phyloP scores from a whole-genome alignment of 495 filamentous ascomycete genomes.

The Staphylotrichum tortipilum region DNA sequence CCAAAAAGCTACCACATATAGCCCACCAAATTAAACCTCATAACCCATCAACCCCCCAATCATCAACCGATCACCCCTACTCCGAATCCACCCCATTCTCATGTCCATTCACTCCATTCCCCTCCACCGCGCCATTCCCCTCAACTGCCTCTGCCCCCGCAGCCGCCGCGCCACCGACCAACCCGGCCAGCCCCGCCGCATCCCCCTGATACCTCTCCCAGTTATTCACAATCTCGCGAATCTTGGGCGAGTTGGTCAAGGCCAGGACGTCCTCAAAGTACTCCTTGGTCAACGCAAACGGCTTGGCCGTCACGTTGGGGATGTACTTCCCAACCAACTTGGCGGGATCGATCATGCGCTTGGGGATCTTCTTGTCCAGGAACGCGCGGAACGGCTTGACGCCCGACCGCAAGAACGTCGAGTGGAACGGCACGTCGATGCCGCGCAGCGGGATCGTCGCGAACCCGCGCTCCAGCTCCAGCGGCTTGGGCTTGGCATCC shows the following conservation, averaged over 20 bases:
- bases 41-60: too few relatives aligned
- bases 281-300: constrained; percentile 92
- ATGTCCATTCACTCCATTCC: neutral
- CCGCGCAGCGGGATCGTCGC: constrained; percentile 94
- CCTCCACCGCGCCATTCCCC: neutral
- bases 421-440: constrained; percentile 98
- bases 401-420: constrained; percentile 90
- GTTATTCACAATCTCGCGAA: constrained; percentile 82
- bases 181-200: too few relatives aligned
- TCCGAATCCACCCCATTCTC: too few relatives aligned
- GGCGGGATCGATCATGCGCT: constrained; percentile 91
- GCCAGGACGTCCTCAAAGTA: constrained; percentile 98
- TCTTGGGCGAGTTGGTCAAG: constrained; percentile 86
- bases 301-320: constrained; percentile 91
- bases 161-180: constrained; percentile 1
- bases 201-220: constrained; percentile 53
- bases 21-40: too few relatives aligned
- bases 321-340: constrained; percentile 98
- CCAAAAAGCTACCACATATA: too few relatives aligned
- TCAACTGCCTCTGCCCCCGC: neutral
- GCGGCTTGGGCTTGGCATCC: constrained; percentile 73
- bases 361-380: constrained; percentile 98
- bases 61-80: too few relatives aligned
- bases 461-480: constrained; percentile 86
- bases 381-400: constrained; percentile 98